Conservation (phyloP, 2,329 filamentous ascomycete species). For the Penicillium janthinellum region DNA sequence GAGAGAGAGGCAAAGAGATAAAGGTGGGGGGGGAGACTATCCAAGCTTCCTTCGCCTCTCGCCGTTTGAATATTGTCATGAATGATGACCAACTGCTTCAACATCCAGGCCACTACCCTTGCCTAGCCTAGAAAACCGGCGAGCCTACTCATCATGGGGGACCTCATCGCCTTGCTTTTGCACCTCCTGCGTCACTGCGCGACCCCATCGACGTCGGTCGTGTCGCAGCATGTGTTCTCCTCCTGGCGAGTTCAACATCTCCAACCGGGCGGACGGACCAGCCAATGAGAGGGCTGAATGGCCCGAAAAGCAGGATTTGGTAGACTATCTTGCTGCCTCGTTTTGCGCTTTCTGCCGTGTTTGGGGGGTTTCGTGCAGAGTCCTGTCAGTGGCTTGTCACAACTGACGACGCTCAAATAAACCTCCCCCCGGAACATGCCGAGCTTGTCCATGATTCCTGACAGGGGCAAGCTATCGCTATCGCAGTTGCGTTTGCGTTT, state of each 20-base stretch:
- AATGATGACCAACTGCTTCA: neutral
- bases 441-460: neutral
- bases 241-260: conserved; percentile 10
- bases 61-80: neutral
- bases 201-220: neutral
- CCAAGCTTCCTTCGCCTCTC: neutral
- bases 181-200: neutral
- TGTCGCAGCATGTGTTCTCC: neutral
- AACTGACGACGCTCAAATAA: neutral
- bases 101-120: too few species aligned
- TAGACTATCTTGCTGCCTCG: conserved; percentile 6
- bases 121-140: neutral
- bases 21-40: neutral
- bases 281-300: conserved; percentile 20
- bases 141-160: neutral
- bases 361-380: neutral
- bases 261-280: conserved; percentile 22
- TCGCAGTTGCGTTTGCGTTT: neutral
- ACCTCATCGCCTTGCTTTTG: neutral
- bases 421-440: neutral
- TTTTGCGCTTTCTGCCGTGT: conserved; percentile 5
- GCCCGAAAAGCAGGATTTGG: conserved; percentile 28
- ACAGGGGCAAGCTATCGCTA: neutral
- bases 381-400: neutral
- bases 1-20: neutral